These are phyloP conservation scores for Silene vulgaris DNA, from an alignment of 179 eudicot genomes.

Conservation along the genomic window DNA sequence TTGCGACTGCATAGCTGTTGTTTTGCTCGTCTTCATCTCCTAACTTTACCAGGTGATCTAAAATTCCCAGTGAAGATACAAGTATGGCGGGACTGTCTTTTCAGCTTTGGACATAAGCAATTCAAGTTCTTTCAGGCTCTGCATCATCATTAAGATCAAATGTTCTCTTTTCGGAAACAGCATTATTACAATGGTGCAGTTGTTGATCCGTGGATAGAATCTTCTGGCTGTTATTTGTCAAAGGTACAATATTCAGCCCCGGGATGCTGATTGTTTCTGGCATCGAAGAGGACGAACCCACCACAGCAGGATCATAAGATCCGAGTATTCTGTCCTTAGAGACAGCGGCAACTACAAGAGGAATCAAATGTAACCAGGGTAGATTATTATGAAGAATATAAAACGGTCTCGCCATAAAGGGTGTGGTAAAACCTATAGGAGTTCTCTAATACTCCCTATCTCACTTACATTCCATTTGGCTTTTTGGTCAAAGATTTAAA, in stretches of 20 bases:
- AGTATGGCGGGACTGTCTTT: background rate
- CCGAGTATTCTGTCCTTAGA: slow-evolving; percentile 43
- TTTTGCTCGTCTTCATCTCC: background rate
- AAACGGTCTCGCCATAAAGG: background rate
- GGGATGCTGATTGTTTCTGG: slow-evolving; percentile 24
- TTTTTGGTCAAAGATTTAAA: background rate
- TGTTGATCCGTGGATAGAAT: slow-evolving; percentile 33
- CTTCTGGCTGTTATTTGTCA: slow-evolving; percentile 31
- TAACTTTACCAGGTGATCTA: background rate
- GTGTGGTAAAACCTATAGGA: background rate
- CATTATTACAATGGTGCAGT: slow-evolving; percentile 39
- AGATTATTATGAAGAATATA: background rate
- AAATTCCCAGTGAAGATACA: background rate
- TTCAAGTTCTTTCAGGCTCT: slow-evolving; percentile 36
- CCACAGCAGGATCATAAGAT: slow-evolving; percentile 30
- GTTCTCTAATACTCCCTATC: no score
- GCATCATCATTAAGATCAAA: slow-evolving; percentile 39
- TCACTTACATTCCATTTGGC: background rate
- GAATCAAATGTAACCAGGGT: slow-evolving; percentile 5
- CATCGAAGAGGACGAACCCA: slow-evolving; percentile 23
- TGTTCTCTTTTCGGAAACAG: slow-evolving; percentile 31
- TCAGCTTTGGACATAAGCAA: background rate
- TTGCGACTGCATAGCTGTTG: background rate
- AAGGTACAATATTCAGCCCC: slow-evolving; percentile 15
- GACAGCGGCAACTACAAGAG: slow-evolving; percentile 32